Base-by-base conservation (phyloP, 495 filamentous ascomycete genomes). In the Margaritispora aquatica region DNA sequence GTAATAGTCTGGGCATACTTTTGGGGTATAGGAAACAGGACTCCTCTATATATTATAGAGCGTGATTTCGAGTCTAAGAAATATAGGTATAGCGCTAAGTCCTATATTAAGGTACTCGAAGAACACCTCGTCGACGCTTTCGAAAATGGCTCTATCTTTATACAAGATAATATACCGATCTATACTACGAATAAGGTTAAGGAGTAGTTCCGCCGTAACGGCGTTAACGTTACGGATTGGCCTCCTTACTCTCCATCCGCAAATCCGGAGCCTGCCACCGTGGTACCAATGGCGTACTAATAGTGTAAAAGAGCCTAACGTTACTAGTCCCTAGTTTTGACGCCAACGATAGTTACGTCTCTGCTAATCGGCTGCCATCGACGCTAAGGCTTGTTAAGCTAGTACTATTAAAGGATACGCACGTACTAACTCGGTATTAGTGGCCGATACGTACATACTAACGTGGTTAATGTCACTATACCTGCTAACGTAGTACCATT, bases 51-150 rank as follows among this genome's bases (percentile, higher is more conserved):
- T 48, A 27, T 57, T 27, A 2, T 57, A 20, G 26, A 57, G 44
- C 13, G 41, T 3, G 41, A 57, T 19, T 57, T 48, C 21, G 24
- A 57, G 26, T 47, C 54, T n/a, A 57, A 57, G 41, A 57, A 57
- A 26, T 8, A 57, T 26, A 29, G 26, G 23, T 57, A 57, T 29
- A 26, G 7, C 3, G 23, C 26, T 1, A 57, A 48, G 3, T 57
- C 54, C 15, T 57, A 57, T 49, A 48, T 57, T 27, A 22, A 24
- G 17, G 38, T 57, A 2, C 26, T 57, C 15, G 41, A 57, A 9
- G 26, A 20, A 2, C 22, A 26, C 10, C 4, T 57, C 10, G 2
- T 22, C 9, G 10, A 7, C 1, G 9, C 1, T n/a, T 57, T 2
- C 29, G 10, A 27, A 2, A 17, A 48, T 2, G 26, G 20, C 36